Conservation (phyloP, 129 eudicot genomes). For the Glebionis coronaria region DNA sequence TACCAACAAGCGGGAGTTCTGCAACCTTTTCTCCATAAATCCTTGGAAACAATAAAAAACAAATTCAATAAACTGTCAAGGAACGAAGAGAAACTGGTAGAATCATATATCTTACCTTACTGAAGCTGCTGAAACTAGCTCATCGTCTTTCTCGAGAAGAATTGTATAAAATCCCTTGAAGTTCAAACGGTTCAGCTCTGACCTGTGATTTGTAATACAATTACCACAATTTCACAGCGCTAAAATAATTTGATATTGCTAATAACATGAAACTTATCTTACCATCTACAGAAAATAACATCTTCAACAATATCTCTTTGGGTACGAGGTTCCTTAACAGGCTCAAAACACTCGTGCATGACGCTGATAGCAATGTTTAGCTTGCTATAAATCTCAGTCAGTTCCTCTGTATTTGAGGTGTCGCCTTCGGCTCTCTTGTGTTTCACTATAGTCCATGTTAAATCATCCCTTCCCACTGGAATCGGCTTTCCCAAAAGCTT, state of each 20-base stretch:
- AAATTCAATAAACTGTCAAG: slow-evolving; percentile 7
- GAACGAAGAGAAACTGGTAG: slow-evolving; percentile 7
- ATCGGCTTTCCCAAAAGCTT: slow-evolving; percentile 58
- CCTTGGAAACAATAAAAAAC: slow-evolving; percentile 35
- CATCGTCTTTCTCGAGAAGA: slow-evolving; percentile 86
- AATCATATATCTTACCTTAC: slow-evolving; percentile 50
- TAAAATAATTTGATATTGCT: background rate
- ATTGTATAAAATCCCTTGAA: slow-evolving; percentile 82
- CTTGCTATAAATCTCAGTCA: slow-evolving; percentile 61
- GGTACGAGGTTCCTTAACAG: slow-evolving; percentile 77
- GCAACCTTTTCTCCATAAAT: slow-evolving; percentile 85
- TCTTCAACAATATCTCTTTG: slow-evolving; percentile 82
- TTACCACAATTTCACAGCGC: slow-evolving; percentile 2
- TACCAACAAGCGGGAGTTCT: slow-evolving; percentile 85
- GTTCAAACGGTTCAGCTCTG: slow-evolving; percentile 82
- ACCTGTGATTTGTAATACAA: slow-evolving; percentile 43
- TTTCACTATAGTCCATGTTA: slow-evolving; percentile 78
- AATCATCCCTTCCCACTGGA: slow-evolving; percentile 57
- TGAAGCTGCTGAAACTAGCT: slow-evolving; percentile 70
- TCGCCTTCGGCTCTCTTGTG: slow-evolving; percentile 32
- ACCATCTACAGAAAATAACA: slow-evolving; percentile 79
- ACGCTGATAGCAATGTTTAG: slow-evolving; percentile 75
- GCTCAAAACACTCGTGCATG: slow-evolving; percentile 95
- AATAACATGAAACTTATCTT: slow-evolving; percentile 3
- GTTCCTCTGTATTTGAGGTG: slow-evolving; percentile 25